Base-by-base conservation (phyloP, 306 rosid genomes). In the Cicer yamashitae region DNA sequence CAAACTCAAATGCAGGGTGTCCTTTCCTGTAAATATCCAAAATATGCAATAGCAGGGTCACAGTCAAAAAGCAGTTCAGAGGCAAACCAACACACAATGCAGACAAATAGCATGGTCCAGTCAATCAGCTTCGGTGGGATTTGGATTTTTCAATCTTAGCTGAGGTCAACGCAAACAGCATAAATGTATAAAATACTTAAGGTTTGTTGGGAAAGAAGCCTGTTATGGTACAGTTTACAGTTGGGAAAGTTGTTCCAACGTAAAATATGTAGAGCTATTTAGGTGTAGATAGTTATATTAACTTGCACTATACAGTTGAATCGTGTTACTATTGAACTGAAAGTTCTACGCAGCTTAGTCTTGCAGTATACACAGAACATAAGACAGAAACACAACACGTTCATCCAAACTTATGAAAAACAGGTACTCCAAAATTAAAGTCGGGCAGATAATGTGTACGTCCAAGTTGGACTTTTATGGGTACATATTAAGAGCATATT, bases 1-100 rank as follows among this genome's bases (percentile, higher is more conserved):
- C 79, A 84, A 94, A 94, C 80, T 94, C 99, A 67, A 94, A 51
- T 6, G 87, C 86, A 52, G 96, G 97, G 71, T 88, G 97, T 56
- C 99, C 99, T 86, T 90, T 90, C 90, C 98, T 94, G 87, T 67
- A 80, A 75, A 82, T 68, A 79, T 61, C 64, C 70, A 18, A 76
- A 74, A 79, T 65, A 86, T n/a, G 73, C 71, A 80, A 83, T 53
- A 82, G 76, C 45, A 59, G 8, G 7, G 65, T 30, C 79, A 78
- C 50, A 17, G 50, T 43, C 65, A 81, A 41, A 77, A 60, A 71
- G 67, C 20, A 81, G 71, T 15, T 46, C 56, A 57, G 67, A 83
- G 25, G 66, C 76, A 69, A 67, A 30, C 15, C 74, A 71, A 74
- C 10, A 81, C 48, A 58, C 60, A 60, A 40, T 22, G 48, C 53